A percentile compares a stretch with the other conserved stretches of the same genome.
These are phyloP conservation scores for Aspergillus ibericus DNA, from an alignment of 2,329 filamentous ascomycete species.

Conservation along the genomic window DNA sequence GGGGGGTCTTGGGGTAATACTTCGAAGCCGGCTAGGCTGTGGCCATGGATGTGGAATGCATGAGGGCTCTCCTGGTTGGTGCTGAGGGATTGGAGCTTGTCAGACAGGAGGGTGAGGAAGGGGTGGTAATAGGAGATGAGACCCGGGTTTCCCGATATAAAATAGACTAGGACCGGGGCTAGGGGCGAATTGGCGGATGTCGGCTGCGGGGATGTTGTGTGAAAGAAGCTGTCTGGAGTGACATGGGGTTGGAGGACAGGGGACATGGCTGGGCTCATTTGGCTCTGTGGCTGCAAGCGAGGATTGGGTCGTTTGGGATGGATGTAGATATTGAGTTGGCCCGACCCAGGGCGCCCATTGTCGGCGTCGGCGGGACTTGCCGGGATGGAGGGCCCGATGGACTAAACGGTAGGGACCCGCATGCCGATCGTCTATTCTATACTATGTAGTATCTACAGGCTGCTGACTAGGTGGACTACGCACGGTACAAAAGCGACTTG, in stretches of 20 bases:
- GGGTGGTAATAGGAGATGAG: constrained; percentile 51
- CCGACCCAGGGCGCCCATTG: neutral
- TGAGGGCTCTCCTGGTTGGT: neutral
- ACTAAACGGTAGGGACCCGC: neutral
- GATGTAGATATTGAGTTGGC: neutral
- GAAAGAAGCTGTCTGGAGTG: constrained; percentile 33
- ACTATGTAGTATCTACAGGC: neutral
- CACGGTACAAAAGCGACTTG: too few species aligned
- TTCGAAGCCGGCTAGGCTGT: constrained; percentile 39
- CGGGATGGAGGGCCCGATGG: neutral
- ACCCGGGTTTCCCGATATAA: constrained; percentile 54
- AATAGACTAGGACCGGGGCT: constrained; percentile 38
- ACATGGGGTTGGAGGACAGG: constrained; percentile 21
- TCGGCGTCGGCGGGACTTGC: neutral
- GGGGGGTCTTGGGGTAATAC: constrained; percentile 3
- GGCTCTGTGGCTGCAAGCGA: neutral
- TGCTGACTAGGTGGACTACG: neutral
- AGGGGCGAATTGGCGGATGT: neutral
- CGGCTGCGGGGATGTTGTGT: constrained; percentile 14
- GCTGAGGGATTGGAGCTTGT: constrained; percentile 16
- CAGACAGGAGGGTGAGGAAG: constrained; percentile 42
- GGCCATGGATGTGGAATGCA: constrained; percentile 33
- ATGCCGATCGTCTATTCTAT: neutral
- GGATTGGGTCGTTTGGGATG: neutral
- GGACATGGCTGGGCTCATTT: too few species aligned